Conservation (phyloP, 306 rosid species). For the Cicer cuneatum region DNA sequence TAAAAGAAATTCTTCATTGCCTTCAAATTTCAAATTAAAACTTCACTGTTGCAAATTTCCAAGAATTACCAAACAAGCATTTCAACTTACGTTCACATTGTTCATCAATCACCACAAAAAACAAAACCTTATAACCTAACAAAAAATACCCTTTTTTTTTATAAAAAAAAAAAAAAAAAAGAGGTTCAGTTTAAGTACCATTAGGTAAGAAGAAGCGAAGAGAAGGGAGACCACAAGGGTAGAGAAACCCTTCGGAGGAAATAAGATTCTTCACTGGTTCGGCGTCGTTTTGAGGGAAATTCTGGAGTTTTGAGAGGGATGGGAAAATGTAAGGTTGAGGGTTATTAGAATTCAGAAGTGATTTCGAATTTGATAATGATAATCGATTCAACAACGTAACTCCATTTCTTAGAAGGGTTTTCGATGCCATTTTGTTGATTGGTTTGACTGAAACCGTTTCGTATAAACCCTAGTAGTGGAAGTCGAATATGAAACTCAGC, state of each 20-base stretch:
- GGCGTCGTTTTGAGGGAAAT: constrained; percentile 64
- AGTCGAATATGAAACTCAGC: not conserved
- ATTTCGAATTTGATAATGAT: constrained; percentile 50
- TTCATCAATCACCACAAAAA: not conserved
- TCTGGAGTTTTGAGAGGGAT: constrained; percentile 54
- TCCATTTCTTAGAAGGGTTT: constrained; percentile 66
- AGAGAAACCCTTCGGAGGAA: constrained; percentile 48
- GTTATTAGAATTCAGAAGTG: constrained; percentile 45
- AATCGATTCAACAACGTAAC: constrained; percentile 62
- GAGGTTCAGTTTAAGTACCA: constrained; percentile 49
- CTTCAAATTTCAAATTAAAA: not conserved
- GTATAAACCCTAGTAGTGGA: constrained; percentile 48
- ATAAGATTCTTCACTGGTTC: constrained; percentile 49
- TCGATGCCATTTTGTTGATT: constrained; percentile 71
- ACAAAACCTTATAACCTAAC: not conserved
- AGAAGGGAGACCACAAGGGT: constrained; percentile 83
- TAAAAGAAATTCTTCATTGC: not conserved
- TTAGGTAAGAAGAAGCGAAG: constrained; percentile 82
- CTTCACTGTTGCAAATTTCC: not conserved
- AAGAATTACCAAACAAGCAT: not conserved
- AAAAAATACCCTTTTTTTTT: not conserved
- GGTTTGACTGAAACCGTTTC: constrained; percentile 8
- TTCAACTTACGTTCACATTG: not conserved
- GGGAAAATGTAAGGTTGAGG: constrained; percentile 66
- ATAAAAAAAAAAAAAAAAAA: not conserved